Percentiles rank a stretch among this genome's conserved stretches.
These are phyloP conservation scores for Penicillium subrubescens DNA, from an alignment of 495 filamentous ascomycete species.

Conservation along the genomic window DNA sequence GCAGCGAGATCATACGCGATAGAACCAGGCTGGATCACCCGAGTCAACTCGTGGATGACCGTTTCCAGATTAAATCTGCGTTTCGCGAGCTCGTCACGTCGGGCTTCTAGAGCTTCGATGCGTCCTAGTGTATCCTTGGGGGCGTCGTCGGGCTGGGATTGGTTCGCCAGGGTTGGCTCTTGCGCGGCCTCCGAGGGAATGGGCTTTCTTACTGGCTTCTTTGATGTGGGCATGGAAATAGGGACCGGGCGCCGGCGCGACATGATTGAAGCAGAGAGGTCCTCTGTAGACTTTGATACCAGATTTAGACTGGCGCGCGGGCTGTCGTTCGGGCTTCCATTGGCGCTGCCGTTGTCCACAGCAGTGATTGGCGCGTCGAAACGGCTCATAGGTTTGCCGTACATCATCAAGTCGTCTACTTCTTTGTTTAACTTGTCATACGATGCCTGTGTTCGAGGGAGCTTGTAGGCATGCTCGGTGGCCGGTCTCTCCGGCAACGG, in stretches of 20 bases:
- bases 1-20: slow-evolving; percentile 58
- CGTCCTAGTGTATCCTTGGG: slow-evolving; percentile 57
- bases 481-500: slow-evolving; percentile 15
- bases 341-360: slow-evolving; percentile 49
- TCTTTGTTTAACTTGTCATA: slow-evolving; percentile 23
- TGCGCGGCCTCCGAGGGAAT: slow-evolving; percentile 52
- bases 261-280: slow-evolving; percentile 41
- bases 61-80: slow-evolving; percentile 71
- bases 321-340: slow-evolving; percentile 38
- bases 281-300: slow-evolving; percentile 38
- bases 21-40: slow-evolving; percentile 58
- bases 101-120: slow-evolving; percentile 66
- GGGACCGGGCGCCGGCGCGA: slow-evolving; percentile 52
- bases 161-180: slow-evolving; percentile 51
- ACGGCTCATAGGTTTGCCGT: slow-evolving; percentile 60
- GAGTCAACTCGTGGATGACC: slow-evolving; percentile 71
- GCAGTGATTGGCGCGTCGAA: slow-evolving; percentile 70
- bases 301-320: slow-evolving; percentile 44
- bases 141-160: slow-evolving; percentile 57
- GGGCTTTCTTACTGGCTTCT: slow-evolving; percentile 52
- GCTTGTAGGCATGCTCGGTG: slow-evolving; percentile 11
- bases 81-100: slow-evolving; percentile 63
- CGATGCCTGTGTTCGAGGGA: neutral
- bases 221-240: slow-evolving; percentile 41
- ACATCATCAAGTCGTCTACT: slow-evolving; percentile 31